Conservation (phyloP, 2,329 filamentous ascomycete species). For the Chaetomium sp. region DNA sequence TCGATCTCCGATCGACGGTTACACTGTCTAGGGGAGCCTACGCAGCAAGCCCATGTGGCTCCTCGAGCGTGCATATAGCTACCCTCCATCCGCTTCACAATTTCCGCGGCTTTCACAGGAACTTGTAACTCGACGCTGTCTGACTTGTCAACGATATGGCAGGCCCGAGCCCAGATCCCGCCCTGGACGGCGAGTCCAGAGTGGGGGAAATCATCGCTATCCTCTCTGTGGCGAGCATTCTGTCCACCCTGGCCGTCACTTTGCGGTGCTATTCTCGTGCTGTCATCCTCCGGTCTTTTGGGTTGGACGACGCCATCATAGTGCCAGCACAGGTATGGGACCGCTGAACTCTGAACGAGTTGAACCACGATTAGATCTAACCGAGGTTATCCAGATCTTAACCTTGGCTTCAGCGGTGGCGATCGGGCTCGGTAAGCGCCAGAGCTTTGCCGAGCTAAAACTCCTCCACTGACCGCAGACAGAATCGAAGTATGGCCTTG, state of each 20-base stretch:
- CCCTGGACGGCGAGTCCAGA: constrained; percentile 26
- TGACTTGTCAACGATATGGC: constrained; percentile 21
- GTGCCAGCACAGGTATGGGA: constrained; percentile 28
- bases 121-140: background rate
- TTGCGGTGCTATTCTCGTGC: constrained; percentile 28
- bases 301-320: constrained; percentile 29
- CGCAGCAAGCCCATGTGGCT: background rate
- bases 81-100: background rate
- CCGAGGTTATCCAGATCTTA: constrained; percentile 17
- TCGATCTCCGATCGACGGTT: constrained; percentile 15
- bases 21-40: background rate
- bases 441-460: background rate
- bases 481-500: constrained; percentile 31
- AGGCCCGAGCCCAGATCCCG: constrained; percentile 23
- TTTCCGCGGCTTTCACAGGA: background rate
- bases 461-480: background rate
- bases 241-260: constrained; percentile 26
- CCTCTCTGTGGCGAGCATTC: constrained; percentile 22
- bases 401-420: constrained; percentile 26
- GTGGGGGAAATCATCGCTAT: constrained; percentile 27
- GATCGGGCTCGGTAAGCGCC: constrained; percentile 28
- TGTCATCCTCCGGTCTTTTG: constrained; percentile 29
- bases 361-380: background rate
- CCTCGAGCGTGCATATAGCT: background rate
- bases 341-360: background rate